Percentiles rank a stretch among this genome's conserved stretches.
Conservation (phyloP, 352 stramenopile species). For the Phytophthora pluvialis region DNA sequence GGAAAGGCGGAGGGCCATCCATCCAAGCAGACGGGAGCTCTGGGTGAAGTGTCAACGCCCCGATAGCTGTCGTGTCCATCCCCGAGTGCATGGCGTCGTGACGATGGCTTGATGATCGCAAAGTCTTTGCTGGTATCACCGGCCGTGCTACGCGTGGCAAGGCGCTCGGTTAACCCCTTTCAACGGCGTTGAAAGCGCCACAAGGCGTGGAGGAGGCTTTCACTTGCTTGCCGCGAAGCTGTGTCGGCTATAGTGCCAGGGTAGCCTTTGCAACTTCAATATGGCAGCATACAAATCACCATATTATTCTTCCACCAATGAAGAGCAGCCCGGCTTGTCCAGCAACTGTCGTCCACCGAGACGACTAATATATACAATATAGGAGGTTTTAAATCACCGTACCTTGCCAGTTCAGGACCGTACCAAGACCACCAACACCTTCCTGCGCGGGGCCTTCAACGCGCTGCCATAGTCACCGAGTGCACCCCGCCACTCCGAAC, state of each 20-base stretch:
- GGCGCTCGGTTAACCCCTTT: background rate
- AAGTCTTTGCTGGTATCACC: slow-evolving; percentile 7
- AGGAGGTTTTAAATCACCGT: background rate
- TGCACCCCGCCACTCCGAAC: no score
- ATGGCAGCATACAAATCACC: slow-evolving; percentile 10
- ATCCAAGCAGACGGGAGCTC: slow-evolving; percentile 9
- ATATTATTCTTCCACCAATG: slow-evolving; percentile 10
- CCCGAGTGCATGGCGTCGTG: slow-evolving; percentile 12
- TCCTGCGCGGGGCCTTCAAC: no score
- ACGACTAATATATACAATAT: slow-evolving; percentile 2
- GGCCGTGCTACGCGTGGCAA: slow-evolving; percentile 7
- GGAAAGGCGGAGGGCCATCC: slow-evolving; percentile 25
- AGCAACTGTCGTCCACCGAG: slow-evolving; percentile 23
- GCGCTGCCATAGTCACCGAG: no score
- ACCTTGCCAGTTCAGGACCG: background rate
- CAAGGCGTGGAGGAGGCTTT: background rate
- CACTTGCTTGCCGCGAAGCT: background rate
- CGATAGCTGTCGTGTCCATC: slow-evolving; percentile 23
- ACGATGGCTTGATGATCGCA: slow-evolving; percentile 28
- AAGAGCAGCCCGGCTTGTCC: slow-evolving; percentile 10
- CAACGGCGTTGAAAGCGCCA: background rate
- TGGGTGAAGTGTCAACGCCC: slow-evolving; percentile 21
- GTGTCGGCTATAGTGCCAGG: background rate
- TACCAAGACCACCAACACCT: background rate
- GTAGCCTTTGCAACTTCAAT: slow-evolving; percentile 24